Base-by-base conservation (phyloP, 1,284 basidiomycete genomes). In the Microbotryum intermedium region DNA sequence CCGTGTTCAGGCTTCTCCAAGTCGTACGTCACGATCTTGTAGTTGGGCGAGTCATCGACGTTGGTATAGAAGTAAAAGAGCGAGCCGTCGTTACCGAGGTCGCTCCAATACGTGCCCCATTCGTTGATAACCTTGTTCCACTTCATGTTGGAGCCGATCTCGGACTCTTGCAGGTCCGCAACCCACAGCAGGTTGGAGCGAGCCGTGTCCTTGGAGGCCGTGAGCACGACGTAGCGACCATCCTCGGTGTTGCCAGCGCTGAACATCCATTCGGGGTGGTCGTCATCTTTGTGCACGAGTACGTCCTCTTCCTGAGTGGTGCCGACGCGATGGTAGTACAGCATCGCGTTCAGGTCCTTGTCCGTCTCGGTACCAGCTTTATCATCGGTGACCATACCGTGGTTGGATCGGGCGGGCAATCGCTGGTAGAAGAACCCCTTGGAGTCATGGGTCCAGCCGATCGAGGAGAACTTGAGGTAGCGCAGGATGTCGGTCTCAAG, bases 371-470 rank as follows among this genome's bases (percentile, higher is more conserved):
- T 84, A 7, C 83, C 83, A 46, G 81, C 81, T 50, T 80, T 79
- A 68, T 82, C 81, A 61, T 80, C 79, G 4, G 75, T 75, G n/a
- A 77, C 77, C 43, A 73, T 70, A 6, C 79, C 81, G 69, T 83
- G 79, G 16, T 78, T 77, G 47, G 77, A 74, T 4, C 58, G 46
- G 28, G 58, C 65, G 4, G 57, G 60, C 53, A 62, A 69, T n/a
- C 66, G 59, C 39, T 88, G 86, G 73, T 90, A 90, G 75, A 88
- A 87, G 74, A 90, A 88, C 1, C 87, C 87, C 65, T 83, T 83
- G 58, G 82, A 84, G 72, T 89, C 86, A 58, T 83, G 81, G 9
- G 83, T 83, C 88, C 88, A 90, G 34, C 77, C 76, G 53, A 88
- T 79, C 11, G 61, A 74, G 0, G 84, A 84, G 74, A 88, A 89